Percentiles rank a stretch among this genome's conserved stretches.
phyloP scores from a whole-genome alignment of 441 rosid genomes.

The Adansonia gregorii region DNA sequence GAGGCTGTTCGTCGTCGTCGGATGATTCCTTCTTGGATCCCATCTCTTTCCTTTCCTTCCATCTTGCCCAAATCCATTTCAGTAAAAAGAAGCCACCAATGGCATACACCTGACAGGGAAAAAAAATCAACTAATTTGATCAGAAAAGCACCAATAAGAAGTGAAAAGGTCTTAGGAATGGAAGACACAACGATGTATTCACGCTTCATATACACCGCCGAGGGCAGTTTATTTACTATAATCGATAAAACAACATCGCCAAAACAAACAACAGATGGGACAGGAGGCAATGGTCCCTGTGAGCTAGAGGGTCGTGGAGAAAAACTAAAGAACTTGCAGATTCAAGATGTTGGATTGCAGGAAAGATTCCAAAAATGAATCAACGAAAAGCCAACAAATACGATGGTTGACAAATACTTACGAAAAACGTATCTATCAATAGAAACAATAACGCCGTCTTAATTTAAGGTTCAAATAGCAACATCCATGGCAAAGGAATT shows the following conservation, averaged over 20 bases:
- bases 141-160: neutral
- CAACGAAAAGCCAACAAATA: neutral
- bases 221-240: neutral
- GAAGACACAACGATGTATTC: neutral
- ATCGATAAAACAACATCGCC: neutral
- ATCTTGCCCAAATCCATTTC: constrained; percentile 89
- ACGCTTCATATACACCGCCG: neutral
- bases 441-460: neutral
- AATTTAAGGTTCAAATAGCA: neutral
- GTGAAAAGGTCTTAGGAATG: neutral
- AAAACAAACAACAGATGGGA: neutral
- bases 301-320: too few species aligned
- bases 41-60: constrained; percentile 78
- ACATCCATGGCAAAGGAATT: neutral
- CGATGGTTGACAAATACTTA: neutral
- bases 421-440: neutral
- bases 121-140: constrained; percentile 23
- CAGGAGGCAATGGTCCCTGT: too few species aligned
- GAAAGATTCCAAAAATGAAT: neutral
- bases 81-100: constrained; percentile 79
- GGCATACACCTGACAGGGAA: constrained; percentile 80
- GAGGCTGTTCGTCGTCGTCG: constrained; percentile 45
- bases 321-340: neutral
- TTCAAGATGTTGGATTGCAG: neutral
- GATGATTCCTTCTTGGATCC: constrained; percentile 42